These are phyloP conservation scores for Gossypium sturtianum DNA, from an alignment of 345 rosid species.

Conservation along the genomic window DNA sequence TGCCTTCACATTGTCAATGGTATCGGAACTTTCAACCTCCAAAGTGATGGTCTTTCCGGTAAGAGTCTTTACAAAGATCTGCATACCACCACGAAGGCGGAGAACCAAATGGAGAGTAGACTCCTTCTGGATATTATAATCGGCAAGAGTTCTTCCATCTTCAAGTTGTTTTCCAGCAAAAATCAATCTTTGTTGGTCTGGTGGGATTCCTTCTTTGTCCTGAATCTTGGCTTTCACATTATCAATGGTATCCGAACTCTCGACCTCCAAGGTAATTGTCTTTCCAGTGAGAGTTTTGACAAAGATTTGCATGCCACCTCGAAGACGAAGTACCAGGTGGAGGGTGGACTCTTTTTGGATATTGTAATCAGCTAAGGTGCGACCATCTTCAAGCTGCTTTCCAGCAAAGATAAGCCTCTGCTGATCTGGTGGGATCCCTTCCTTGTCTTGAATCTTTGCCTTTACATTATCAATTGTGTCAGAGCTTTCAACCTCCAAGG, in stretches of 20 bases:
- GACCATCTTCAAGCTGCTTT: background rate
- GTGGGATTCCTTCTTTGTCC: too few relatives aligned
- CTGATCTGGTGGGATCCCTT: background rate
- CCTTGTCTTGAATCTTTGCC: background rate
- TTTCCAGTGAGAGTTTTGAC: constrained; percentile 1
- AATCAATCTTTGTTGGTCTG: background rate
- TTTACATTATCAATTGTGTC: background rate
- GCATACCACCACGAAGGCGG: background rate
- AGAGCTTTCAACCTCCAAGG: background rate
- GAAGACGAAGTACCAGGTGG: background rate
- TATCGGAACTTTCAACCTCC: background rate
- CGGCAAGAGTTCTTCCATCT: background rate
- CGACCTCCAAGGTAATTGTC: background rate
- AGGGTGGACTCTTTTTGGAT: background rate
- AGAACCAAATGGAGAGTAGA: too few relatives aligned
- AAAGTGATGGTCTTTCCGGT: background rate
- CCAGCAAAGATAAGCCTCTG: constrained; percentile 1
- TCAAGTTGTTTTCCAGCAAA: background rate
- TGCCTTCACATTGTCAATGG: too few relatives aligned
- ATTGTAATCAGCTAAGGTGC: background rate
- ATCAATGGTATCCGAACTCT: too few relatives aligned
- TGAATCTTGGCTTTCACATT: too few relatives aligned
- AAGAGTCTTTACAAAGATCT: background rate
- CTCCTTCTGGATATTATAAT: too few relatives aligned
- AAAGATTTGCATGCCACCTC: constrained; percentile 2